Evolutionary conservation across 495 filamentous ascomycete species (phyloP).

Genomic region (Talaromyces liani): DNA sequence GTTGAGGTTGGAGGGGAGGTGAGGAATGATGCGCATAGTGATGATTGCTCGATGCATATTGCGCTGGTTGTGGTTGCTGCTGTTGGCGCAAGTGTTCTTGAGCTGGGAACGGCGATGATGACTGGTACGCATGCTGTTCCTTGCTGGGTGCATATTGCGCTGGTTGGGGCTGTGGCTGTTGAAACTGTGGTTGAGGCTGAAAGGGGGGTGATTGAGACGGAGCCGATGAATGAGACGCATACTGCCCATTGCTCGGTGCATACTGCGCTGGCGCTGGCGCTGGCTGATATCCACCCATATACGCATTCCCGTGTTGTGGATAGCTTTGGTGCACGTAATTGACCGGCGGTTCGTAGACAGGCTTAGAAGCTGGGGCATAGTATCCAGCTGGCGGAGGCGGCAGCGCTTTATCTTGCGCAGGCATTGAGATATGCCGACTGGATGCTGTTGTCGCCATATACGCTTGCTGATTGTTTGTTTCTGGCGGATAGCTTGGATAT

Average conservation of each 20-base stretch:
- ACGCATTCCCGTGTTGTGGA: neutral
- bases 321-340: neutral
- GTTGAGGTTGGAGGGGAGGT: neutral
- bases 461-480: neutral
- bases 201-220: neutral
- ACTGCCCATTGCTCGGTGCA: neutral
- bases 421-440: neutral
- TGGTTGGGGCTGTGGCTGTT: neutral
- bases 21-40: neutral
- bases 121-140: neutral
- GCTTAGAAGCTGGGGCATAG: conserved; percentile 19
- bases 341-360: neutral
- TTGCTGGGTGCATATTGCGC: neutral
- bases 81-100: neutral
- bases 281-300: neutral
- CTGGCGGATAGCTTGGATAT: neutral
- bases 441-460: conserved; percentile 1
- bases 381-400: conserved; percentile 19
- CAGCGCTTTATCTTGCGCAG: neutral
- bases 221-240: neutral
- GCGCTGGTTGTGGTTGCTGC: neutral
- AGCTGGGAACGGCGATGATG: neutral
- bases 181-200: neutral
- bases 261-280: neutral
- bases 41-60: neutral